Base-by-base conservation (phyloP, 257 asterid genomes). In the Capsicum rhomboideum region DNA sequence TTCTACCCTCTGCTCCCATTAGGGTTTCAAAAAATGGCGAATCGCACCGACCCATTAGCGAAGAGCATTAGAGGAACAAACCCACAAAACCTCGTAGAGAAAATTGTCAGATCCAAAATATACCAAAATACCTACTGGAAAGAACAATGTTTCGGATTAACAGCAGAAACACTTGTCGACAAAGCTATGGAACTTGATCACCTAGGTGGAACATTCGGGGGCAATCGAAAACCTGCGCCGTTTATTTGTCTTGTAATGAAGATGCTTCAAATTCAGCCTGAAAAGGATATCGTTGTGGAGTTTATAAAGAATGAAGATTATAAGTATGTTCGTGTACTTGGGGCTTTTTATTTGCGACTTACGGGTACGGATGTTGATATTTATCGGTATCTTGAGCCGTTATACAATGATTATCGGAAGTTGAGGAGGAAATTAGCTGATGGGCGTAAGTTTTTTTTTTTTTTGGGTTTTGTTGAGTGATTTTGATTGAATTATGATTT, bases 181-280 rank as follows among this genome's bases (percentile, higher is more conserved):
- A 96, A 94, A 88, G 99, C 99, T 83, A 94, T 96, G 99, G 99
- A 93, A 87, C 91, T 96, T 66, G 98, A 96, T 87, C 99, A 96
- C 88, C 88, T 96, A 77, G 99, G 99, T 79, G 98, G 98, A 10
- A 90, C 99, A 74, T 85, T 54, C 82, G 97, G 94, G 6, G 99
- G 99, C 29, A 94, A 81, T 81, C 92, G 98, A 12, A 94, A 89
- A 69, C 98, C 99, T 50, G 88, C 97, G 44, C 98, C 98, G 40
- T 96, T 96, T 86, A 90, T 94, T 89, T 93, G 98, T 82, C 98
- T 96, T 14, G 92, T 96, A 67, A 90, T 89, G 91, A 93, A 94
- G 90, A 96, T 95, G 99, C 99, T 95, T 82, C 99, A 95, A 92
- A 97, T 97, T 86, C 99, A 97, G 83, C 98, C 99, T 18, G 99